Conservation (phyloP, 2,329 filamentous ascomycete genomes). For the Thielaviopsis ethacetica region DNA sequence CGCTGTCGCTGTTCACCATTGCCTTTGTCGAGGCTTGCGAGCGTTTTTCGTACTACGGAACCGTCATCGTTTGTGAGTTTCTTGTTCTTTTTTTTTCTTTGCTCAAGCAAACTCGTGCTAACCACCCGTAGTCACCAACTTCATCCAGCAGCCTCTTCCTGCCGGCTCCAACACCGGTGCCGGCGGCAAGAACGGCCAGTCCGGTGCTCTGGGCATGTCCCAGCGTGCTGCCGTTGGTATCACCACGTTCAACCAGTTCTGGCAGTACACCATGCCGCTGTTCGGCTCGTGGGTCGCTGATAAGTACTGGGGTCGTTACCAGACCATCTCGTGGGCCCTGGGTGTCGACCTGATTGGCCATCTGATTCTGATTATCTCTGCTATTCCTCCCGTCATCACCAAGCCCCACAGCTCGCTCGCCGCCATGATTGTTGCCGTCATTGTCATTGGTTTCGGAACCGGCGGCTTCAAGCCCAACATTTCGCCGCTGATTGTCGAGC, state of each 20-base stretch:
- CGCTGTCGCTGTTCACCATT: slow-evolving; percentile 43
- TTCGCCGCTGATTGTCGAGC: slow-evolving; percentile 49
- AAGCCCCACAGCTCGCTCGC: slow-evolving; percentile 38
- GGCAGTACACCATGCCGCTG: slow-evolving; percentile 43
- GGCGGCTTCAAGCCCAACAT: slow-evolving; percentile 66
- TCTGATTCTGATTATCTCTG: slow-evolving; percentile 46
- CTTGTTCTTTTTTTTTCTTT: neutral
- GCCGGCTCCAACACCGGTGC: slow-evolving; percentile 37
- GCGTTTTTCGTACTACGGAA: slow-evolving; percentile 58
- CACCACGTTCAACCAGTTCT: slow-evolving; percentile 37
- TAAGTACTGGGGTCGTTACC: slow-evolving; percentile 51
- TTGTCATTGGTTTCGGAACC: slow-evolving; percentile 41
- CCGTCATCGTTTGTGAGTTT: slow-evolving; percentile 44
- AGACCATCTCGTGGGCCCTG: slow-evolving; percentile 49
- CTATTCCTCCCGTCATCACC: slow-evolving; percentile 45
- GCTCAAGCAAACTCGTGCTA: too few species aligned
- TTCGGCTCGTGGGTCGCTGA: slow-evolving; percentile 33
- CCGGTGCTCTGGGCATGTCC: slow-evolving; percentile 40
- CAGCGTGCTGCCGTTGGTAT: slow-evolving; percentile 33
- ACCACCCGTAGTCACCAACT: slow-evolving; percentile 34
- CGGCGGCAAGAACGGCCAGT: slow-evolving; percentile 21
- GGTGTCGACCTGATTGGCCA: slow-evolving; percentile 47
- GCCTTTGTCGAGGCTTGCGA: slow-evolving; percentile 55
- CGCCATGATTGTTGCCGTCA: slow-evolving; percentile 44
- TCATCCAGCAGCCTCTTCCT: slow-evolving; percentile 43